phyloP scores from a whole-genome alignment of 495 filamentous ascomycete species.

The Daldinia bambusicola region DNA sequence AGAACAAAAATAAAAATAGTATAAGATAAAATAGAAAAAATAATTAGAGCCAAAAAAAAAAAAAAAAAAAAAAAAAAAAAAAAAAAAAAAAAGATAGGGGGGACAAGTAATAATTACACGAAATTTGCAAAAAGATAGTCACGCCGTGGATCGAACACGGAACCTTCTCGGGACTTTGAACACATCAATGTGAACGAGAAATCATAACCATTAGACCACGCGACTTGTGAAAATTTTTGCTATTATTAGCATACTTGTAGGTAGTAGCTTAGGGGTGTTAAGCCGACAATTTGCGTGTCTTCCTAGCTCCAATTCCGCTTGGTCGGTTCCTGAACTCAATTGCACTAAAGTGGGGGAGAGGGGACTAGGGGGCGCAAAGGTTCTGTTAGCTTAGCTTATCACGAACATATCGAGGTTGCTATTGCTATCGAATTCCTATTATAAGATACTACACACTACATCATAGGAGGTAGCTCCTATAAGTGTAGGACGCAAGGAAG shows the following conservation, averaged over 20 bases:
- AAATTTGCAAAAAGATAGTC: slow-evolving; percentile 45
- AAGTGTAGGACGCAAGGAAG: slow-evolving; percentile 20
- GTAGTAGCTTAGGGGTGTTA: neutral
- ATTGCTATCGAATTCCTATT: slow-evolving; percentile 12
- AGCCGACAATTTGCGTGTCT: neutral
- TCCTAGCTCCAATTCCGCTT: neutral
- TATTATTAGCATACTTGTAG: neutral
- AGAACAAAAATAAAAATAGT: neutral
- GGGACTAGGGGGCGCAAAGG: too few species aligned
- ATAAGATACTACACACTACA: too few species aligned
- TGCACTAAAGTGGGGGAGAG: slow-evolving; percentile 3
- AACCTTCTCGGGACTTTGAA: slow-evolving; percentile 57
- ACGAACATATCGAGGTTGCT: neutral
- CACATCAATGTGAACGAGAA: slow-evolving; percentile 59
- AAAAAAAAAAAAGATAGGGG: neutral
- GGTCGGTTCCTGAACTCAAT: neutral
- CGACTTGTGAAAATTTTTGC: slow-evolving; percentile 40
- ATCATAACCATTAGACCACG: slow-evolving; percentile 64
- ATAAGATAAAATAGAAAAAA: neutral
- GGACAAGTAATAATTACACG: neutral
- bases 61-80: too few species aligned
- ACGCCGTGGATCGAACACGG: slow-evolving; percentile 62
- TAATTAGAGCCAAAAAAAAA: neutral
- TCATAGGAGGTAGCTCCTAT: too few species aligned
- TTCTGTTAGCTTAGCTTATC: neutral